Conservation (phyloP, 768 basidiomycete genomes). For the Plicaturopsis crispa region DNA sequence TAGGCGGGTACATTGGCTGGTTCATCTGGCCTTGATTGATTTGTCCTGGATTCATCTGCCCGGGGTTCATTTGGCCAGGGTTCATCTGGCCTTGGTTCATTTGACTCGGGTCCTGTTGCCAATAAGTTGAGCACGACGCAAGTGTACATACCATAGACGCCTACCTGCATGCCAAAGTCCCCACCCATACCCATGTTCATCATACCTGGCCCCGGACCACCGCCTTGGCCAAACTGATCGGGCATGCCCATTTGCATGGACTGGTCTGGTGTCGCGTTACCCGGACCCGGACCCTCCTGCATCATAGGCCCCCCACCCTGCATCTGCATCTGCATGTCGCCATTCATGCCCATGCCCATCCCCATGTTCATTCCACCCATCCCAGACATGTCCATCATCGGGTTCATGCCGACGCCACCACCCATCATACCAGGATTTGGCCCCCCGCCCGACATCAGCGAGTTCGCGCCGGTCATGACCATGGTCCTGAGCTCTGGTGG, state of each 20-base stretch:
- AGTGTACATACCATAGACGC: conserved; percentile 23
- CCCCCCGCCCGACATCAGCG: conserved; percentile 65
- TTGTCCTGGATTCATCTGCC: too few relatives aligned
- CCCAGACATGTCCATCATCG: conserved; percentile 78
- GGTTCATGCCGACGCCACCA: conserved; percentile 39
- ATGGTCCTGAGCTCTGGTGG: conserved; percentile 80
- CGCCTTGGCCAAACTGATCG: conserved; percentile 28
- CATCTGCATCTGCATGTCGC: conserved; percentile 56
- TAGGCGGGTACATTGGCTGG: conserved; percentile 62
- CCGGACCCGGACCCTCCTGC: conserved; percentile 36
- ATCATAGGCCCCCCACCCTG: conserved; percentile 44
- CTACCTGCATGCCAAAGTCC: conserved; percentile 72
- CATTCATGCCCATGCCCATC: conserved; percentile 53
- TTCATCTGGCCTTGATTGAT: too few relatives aligned
- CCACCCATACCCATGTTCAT: conserved; percentile 66
- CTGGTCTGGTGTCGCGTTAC: conserved; percentile 29
- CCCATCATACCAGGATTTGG: conserved; percentile 51
- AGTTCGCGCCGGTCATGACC: conserved; percentile 78
- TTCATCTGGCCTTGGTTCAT: too few relatives aligned
- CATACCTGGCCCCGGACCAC: conserved; percentile 43
- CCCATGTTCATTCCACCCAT: conserved; percentile 51
- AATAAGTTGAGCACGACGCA: conserved; percentile 11
- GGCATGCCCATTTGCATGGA: conserved; percentile 32
- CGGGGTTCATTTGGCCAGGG: too few relatives aligned
- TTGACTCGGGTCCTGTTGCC: conserved; percentile 44